Conservation (phyloP, 805 yeast species). For the Metschnikowia reukaufii region DNA sequence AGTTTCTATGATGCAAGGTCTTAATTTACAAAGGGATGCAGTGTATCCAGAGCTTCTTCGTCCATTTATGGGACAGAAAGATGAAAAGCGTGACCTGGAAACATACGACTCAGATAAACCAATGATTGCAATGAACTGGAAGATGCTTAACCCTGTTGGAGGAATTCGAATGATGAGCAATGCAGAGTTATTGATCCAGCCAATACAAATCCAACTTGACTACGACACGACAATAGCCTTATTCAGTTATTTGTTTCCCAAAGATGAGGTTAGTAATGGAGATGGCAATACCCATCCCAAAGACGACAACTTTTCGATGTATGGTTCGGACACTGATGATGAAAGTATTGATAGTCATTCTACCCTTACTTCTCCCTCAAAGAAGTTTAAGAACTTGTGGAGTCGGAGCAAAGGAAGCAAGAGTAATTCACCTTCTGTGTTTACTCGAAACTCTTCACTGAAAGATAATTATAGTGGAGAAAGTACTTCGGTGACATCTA, state of each 20-base stretch:
- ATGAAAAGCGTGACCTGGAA: constrained; percentile 16
- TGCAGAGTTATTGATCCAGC: constrained; percentile 60
- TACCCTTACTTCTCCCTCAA: constrained; percentile 4
- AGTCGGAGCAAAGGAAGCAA: constrained; percentile 1
- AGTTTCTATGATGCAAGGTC: constrained; percentile 64
- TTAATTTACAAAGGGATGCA: constrained; percentile 58
- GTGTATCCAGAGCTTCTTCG: constrained; percentile 71
- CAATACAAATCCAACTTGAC: constrained; percentile 72
- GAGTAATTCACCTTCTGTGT: constrained; percentile 1
- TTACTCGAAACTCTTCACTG: not conserved
- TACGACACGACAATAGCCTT: constrained; percentile 64
- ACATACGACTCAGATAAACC: constrained; percentile 19
- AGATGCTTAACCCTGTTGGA: constrained; percentile 82
- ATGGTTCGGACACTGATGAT: constrained; percentile 30
- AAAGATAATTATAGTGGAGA: constrained; percentile 7
- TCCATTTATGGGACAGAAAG: constrained; percentile 37
- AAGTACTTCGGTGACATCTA: constrained; percentile 3
- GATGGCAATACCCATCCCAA: not conserved
- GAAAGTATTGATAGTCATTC: constrained; percentile 22
- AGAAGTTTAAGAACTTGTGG: constrained; percentile 7
- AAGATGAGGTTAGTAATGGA: constrained; percentile 24
- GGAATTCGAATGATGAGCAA: constrained; percentile 80
- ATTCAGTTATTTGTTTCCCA: constrained; percentile 71
- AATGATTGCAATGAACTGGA: constrained; percentile 53
- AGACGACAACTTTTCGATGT: constrained; percentile 13